Base-by-base conservation (phyloP, 2,329 filamentous ascomycete species). In the Emericellopsis cladophorae region DNA sequence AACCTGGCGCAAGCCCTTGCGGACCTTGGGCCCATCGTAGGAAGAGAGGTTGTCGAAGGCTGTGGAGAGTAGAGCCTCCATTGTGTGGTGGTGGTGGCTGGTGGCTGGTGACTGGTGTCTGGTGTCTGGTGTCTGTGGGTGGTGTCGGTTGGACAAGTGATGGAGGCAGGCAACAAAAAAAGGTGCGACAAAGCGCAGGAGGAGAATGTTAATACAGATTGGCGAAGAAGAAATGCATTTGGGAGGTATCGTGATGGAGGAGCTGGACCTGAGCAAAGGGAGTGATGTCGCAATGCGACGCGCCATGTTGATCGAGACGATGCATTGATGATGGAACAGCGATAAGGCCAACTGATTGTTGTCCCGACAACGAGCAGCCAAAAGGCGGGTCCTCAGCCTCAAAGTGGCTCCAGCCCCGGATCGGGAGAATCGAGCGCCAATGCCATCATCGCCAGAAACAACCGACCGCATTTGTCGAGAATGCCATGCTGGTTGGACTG, bases 1-100 rank as follows among this genome's bases (percentile, higher is more conserved):
- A 48, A 96, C 87, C 65, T 95, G 90, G 50, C 87, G 83, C 49
- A 96, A 67, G 40, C 90, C 92, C 66, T 95, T 96, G 52, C 87
- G 82, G 56, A 96, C 84, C 66, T 95, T 95, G 58, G 74, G 72
- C 43, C 81, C 80, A 53, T 95, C 88, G 60, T 89, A 89, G 38
- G 89, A 95, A 45, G 89, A 93, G 49, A 95, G 81, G 64, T 94
- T 94, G 68, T 95, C 89, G 64, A 96, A 96, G 45, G 90, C 88
- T 58, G 94, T 79, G 36, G 87, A 93, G 42, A 96, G 72, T 23
- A 96, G 75, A 40, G 84, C 79, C 67, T 96, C 92, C 92, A 96
- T 96, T 54, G 51, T 61, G 54, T 42, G 16, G 24, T 15, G 31
- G 15, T 15, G 31, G 31, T n/a, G n/a, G n/a, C n/a, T n/a, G n/a